Conservation (phyloP, 2,329 filamentous ascomycete genomes). For the Chaetothyriales sp. region DNA sequence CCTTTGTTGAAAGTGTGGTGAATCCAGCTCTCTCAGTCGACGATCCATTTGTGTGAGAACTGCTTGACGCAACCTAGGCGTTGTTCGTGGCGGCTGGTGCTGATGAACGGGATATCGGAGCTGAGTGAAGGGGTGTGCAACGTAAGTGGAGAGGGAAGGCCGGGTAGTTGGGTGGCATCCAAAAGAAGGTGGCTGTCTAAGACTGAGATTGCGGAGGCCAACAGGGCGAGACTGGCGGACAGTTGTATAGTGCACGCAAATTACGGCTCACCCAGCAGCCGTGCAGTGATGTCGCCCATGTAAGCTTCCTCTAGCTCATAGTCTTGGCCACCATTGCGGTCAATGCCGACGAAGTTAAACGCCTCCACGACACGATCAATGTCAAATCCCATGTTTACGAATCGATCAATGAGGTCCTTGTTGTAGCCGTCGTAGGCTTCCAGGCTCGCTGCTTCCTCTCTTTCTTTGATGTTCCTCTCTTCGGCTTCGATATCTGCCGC, state of each 20-base stretch:
- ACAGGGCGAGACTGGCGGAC: neutral
- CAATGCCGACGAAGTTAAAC: slow-evolving; percentile 69
- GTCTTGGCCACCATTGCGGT: slow-evolving; percentile 61
- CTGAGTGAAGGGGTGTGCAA: neutral
- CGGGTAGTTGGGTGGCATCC: neutral
- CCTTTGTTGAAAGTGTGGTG: neutral
- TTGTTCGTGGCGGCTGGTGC: neutral
- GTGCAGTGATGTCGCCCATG: slow-evolving; percentile 78
- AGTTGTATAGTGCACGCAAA: neutral
- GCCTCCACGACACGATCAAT: slow-evolving; percentile 74
- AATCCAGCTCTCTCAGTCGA: neutral
- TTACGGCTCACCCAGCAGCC: slow-evolving; percentile 65
- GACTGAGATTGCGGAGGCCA: neutral
- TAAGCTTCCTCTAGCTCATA: slow-evolving; percentile 82
- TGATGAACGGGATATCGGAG: neutral
- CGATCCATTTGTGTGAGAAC: neutral
- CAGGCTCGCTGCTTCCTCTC: slow-evolving; percentile 42
- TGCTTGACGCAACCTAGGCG: neutral
- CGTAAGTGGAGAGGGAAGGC: neutral
- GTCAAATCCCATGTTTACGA: slow-evolving; percentile 83
- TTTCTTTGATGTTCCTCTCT: slow-evolving; percentile 29
- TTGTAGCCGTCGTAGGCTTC: slow-evolving; percentile 73
- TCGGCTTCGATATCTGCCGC: slow-evolving; percentile 42
- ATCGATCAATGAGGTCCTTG: slow-evolving; percentile 66
- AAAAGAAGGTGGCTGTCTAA: neutral